Conservation (phyloP, 192 early-diverging fungal species). For the Coemansia sp. region DNA sequence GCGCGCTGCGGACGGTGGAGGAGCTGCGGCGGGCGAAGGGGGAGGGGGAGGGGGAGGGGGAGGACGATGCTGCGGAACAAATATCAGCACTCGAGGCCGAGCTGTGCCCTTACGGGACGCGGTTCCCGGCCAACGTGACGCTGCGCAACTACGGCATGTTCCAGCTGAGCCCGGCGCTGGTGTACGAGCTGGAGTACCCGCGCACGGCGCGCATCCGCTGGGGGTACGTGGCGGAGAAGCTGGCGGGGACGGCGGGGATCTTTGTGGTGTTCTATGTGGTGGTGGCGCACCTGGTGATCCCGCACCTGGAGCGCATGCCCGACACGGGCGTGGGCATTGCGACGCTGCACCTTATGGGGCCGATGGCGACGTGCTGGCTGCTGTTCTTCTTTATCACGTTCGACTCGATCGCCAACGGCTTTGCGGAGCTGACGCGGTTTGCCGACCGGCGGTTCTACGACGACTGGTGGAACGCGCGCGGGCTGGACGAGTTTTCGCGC, state of each 20-base stretch:
- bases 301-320: constrained; percentile 70
- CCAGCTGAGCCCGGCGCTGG: constrained; percentile 85
- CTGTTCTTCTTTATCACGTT: constrained; percentile 96
- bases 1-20: constrained; percentile 12
- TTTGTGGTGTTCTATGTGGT: constrained; percentile 84
- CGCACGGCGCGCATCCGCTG: constrained; percentile 83
- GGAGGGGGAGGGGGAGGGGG: too few relatives aligned
- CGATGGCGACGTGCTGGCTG: constrained; percentile 91
- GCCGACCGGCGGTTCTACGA: constrained; percentile 98
- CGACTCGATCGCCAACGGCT: constrained; percentile 95
- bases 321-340: constrained; percentile 64
- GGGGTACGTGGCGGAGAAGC: constrained; percentile 87
- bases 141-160: constrained; percentile 85
- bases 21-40: constrained; percentile 26
- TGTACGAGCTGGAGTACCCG: constrained; percentile 94
- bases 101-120: constrained; percentile 58
- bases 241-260: constrained; percentile 73
- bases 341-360: constrained; percentile 72
- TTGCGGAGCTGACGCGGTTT: constrained; percentile 93
- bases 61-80: too few relatives aligned
- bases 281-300: constrained; percentile 87
- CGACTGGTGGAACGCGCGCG: constrained; percentile 95
- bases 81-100: constrained; percentile 63
- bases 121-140: constrained; percentile 83
- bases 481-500: constrained; percentile 92